A percentile compares a stretch with the other conserved stretches of the same genome.
These are phyloP conservation scores for Chaetoceros muelleri DNA, from an alignment of 108 stramenopile genomes.

Conservation along the genomic window DNA sequence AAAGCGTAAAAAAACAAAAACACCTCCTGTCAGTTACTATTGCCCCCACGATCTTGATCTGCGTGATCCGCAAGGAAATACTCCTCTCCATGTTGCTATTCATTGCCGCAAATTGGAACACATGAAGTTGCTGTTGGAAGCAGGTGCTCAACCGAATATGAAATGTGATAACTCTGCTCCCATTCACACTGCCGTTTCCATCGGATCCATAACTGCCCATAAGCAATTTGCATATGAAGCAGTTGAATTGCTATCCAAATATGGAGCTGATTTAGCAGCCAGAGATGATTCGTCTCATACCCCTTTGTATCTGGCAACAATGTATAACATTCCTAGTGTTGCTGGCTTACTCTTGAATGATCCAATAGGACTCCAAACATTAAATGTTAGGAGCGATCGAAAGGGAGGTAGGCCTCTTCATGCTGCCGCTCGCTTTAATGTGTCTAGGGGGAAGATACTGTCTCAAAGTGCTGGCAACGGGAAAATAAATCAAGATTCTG, in stretches of 20 bases:
- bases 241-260: conserved; percentile 33
- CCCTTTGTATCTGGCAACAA: conserved; percentile 71
- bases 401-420: conserved; percentile 69
- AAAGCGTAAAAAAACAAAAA: conserved; percentile 18
- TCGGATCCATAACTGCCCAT: conserved; percentile 57
- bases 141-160: conserved; percentile 49
- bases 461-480: conserved; percentile 5
- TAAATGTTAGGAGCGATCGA: conserved; percentile 64
- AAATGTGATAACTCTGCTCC: conserved; percentile 80
- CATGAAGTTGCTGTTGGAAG: conserved; percentile 61
- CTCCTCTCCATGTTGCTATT: conserved; percentile 81
- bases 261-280: conserved; percentile 62
- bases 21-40: conserved; percentile 28
- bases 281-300: conserved; percentile 79
- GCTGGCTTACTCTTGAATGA: conserved; percentile 45
- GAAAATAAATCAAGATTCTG: conserved; percentile 12
- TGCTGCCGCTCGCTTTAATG: conserved; percentile 79
- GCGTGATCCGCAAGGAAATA: conserved; percentile 82
- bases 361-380: conserved; percentile 38
- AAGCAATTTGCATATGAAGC: conserved; percentile 66
- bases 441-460: conserved; percentile 7
- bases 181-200: conserved; percentile 71
- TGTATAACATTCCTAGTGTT: conserved; percentile 53
- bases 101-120: conserved; percentile 71
- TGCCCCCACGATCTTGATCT: conserved; percentile 79